phyloP scores from a whole-genome alignment of 2,329 filamentous ascomycete species.

The Metarhizium robertsii region DNA sequence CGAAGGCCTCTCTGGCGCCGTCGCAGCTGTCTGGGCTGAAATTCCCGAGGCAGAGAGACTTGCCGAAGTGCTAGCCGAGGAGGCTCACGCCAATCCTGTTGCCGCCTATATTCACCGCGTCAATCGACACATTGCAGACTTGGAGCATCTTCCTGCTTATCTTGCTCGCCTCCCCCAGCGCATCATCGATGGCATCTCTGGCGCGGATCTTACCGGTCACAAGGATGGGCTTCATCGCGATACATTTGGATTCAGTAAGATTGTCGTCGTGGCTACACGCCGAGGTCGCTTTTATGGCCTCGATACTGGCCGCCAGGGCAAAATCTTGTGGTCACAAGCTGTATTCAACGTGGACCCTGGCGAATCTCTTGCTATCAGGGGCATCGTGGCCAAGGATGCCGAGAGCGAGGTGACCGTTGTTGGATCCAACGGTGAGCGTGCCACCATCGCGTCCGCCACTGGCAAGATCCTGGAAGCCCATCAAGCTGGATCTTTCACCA shows the following conservation, averaged over 20 bases:
- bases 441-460: conserved; percentile 43
- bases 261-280: conserved; percentile 70
- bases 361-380: conserved; percentile 56
- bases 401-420: conserved; percentile 48
- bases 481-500: conserved; percentile 1
- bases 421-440: conserved; percentile 51
- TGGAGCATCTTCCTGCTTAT: conserved; percentile 67
- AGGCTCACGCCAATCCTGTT: conserved; percentile 72
- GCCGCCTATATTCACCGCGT: conserved; percentile 84
- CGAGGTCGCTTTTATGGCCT: conserved; percentile 73
- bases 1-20: conserved; percentile 72
- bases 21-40: conserved; percentile 73
- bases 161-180: conserved; percentile 59
- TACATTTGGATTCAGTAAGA: conserved; percentile 81
- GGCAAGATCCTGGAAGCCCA: conserved; percentile 31
- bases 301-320: conserved; percentile 65
- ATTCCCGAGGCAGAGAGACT: conserved; percentile 64
- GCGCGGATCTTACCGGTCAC: conserved; percentile 38
- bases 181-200: conserved; percentile 55
- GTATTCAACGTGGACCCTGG: conserved; percentile 47
- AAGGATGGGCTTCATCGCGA: conserved; percentile 50
- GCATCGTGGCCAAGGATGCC: conserved; percentile 52
- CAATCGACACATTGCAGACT: conserved; percentile 69
- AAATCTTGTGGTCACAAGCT: conserved; percentile 65
- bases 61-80: conserved; percentile 72